Evolutionary conservation across 768 basidiomycete genomes (phyloP).

Genomic region (Russula earlei): DNA sequence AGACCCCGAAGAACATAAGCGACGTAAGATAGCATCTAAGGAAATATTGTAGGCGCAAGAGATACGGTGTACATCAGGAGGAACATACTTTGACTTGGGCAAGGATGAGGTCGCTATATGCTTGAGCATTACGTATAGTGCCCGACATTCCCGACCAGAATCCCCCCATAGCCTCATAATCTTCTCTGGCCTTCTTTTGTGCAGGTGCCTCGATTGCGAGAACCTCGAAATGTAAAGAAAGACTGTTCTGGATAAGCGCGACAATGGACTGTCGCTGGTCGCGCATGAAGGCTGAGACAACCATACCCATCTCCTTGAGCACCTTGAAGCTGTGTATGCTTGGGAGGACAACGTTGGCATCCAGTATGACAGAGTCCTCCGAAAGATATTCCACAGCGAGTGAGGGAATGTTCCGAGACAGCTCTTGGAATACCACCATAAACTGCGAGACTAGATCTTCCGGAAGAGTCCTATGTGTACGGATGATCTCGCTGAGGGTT

Average conservation of each 20-base stretch:
- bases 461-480: slow-evolving; percentile 60
- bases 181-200: slow-evolving; percentile 66
- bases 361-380: slow-evolving; percentile 47
- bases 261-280: slow-evolving; percentile 58
- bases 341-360: slow-evolving; percentile 51
- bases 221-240: slow-evolving; percentile 71
- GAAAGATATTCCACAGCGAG: slow-evolving; percentile 71
- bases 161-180: slow-evolving; percentile 72
- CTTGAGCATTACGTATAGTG: slow-evolving; percentile 56
- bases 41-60: background rate
- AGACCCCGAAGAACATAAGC: slow-evolving; percentile 78
- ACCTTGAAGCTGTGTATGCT: slow-evolving; percentile 88
- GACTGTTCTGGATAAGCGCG: slow-evolving; percentile 56
- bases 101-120: slow-evolving; percentile 76
- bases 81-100: slow-evolving; percentile 80
- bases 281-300: slow-evolving; percentile 85
- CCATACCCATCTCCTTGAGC: slow-evolving; percentile 86
- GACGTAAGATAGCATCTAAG: slow-evolving; percentile 81
- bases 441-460: slow-evolving; percentile 74
- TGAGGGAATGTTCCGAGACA: slow-evolving; percentile 62
- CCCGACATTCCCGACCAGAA: slow-evolving; percentile 78
- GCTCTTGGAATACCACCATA: slow-evolving; percentile 68
- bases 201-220: slow-evolving; percentile 73
- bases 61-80: background rate
- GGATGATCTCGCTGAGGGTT: slow-evolving; percentile 79